phyloP scores from a whole-genome alignment of 495 filamentous ascomycete species.

The Pseudoneurospora amorphoporcata region DNA sequence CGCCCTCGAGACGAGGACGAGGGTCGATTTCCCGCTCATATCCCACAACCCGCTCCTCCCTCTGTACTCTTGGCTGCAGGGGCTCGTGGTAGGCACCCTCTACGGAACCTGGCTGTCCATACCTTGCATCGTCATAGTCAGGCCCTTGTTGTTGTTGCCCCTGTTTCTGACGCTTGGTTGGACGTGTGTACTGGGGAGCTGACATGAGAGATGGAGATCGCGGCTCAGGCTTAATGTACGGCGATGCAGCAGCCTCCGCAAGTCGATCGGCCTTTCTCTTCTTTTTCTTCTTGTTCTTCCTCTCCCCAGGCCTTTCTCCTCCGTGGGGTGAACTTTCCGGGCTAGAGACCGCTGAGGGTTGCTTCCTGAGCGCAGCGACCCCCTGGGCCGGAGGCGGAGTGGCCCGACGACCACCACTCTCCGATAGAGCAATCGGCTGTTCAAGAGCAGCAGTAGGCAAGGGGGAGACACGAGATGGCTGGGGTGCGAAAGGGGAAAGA shows the following conservation, averaged over 20 bases:
- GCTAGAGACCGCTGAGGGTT: constrained; percentile 30
- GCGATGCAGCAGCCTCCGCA: constrained; percentile 28
- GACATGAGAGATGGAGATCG: constrained; percentile 67
- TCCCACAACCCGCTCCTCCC: constrained; percentile 17
- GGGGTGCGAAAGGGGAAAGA: constrained; percentile 66
- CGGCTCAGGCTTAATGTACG: constrained; percentile 80
- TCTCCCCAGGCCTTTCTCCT: constrained; percentile 27
- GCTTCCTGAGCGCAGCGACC: constrained; percentile 39
- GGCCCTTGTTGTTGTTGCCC: constrained; percentile 32
- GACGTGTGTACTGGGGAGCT: constrained; percentile 39
- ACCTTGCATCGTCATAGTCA: constrained; percentile 33
- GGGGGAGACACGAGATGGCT: constrained; percentile 72
- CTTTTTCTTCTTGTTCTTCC: constrained; percentile 42
- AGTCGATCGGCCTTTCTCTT: constrained; percentile 37
- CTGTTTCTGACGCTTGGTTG: constrained; percentile 43
- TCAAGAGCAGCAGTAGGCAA: constrained; percentile 50
- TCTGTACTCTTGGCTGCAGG: constrained; percentile 11
- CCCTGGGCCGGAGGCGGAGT: constrained; percentile 39
- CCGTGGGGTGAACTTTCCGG: constrained; percentile 43
- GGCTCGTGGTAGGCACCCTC: constrained; percentile 18
- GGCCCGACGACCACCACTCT: constrained; percentile 18
- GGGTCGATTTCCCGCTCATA: constrained; percentile 17
- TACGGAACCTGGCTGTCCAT: constrained; percentile 14
- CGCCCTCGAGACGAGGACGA: constrained; percentile 10
- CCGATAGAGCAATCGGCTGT: constrained; percentile 36